Evolutionary conservation across 129 eudicot species (phyloP), one percentile per base, ranked within the genome.

Genomic region (Arctium minus): DNA sequence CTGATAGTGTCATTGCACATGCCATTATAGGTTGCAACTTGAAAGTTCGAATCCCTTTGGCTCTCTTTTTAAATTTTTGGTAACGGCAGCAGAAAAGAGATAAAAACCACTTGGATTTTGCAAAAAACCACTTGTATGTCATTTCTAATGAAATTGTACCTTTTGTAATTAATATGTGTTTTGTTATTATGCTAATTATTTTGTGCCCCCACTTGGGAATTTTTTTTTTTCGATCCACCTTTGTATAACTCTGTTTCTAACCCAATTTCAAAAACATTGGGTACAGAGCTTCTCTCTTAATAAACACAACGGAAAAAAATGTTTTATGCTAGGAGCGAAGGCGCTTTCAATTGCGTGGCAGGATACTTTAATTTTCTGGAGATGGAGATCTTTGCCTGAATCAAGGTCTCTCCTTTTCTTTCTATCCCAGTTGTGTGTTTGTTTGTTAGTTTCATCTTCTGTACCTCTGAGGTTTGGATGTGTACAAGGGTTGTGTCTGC

Each of bases 241-340:
- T 13, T 13, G 17, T 50, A 50, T 11, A 6, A 33, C 32, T 60
- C 22, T 74, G 39, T 44, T 32, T 71, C 74, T 78, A 60, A 78
- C 56, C 75, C 31, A 1, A 36, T 71, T 33, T 17, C 29, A 72
- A 73, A 79, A 79, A 12, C 62, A 33, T 32, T 64, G 87, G 72
- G 39, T 72, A 78, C 88, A 88, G 92, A 80, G 87, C 81, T 86
- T 82, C 81, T 71, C 79, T 46, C 69, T 86, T 11, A 79, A 86
- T 22, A 77, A 83, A 72, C 50, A 39, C 53, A 86, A 67, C 8
- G 88, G 89, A 37, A 83, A 83, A 84, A 89, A 89, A 79, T 73
- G 92, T 73, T 80, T 72, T 74, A 89, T 83, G 88, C 40, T 89
- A 22, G 86, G 86, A 75, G 89, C 89, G 40, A 80, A 46, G 82